phyloP scores from a whole-genome alignment of 306 rosid species.

The Sphenostylis stenocarpa region DNA sequence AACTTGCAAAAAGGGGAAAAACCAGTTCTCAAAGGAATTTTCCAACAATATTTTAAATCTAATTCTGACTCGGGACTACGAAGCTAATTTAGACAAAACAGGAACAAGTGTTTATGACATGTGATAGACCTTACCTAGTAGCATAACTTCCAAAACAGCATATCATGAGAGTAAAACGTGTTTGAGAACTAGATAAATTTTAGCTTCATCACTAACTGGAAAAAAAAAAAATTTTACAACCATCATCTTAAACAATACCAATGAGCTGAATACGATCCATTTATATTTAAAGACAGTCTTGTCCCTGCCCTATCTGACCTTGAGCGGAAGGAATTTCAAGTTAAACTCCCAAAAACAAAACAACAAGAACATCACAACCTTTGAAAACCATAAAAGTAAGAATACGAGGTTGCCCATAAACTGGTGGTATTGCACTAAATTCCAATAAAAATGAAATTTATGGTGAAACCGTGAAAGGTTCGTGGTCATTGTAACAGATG shows the following conservation, averaged over 20 bases:
- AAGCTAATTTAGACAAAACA: not conserved
- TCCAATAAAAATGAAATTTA: not conserved
- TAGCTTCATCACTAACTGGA: not conserved
- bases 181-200: slow-evolving; percentile 5
- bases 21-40: not conserved
- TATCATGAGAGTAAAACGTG: not conserved
- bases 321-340: slow-evolving; percentile 17
- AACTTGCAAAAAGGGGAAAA: not conserved
- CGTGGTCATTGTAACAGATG: not conserved
- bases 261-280: slow-evolving; percentile 3
- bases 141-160: not conserved
- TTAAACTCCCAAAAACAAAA: not conserved
- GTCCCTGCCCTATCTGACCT: slow-evolving; percentile 11
- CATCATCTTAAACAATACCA: not conserved
- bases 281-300: not conserved
- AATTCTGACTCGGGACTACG: not conserved
- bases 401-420: not conserved
- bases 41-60: slow-evolving; percentile 7
- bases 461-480: not conserved
- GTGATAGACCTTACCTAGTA: not conserved
- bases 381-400: slow-evolving; percentile 1
- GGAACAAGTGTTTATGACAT: not conserved
- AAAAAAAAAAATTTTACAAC: not conserved
- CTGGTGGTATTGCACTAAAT: too few relatives aligned
- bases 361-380: not conserved